Evolutionary conservation across 73 alveolate genomes (phyloP), one percentile per base, ranked within the genome.

Genomic region (Tetrahymena thermophila): DNA sequence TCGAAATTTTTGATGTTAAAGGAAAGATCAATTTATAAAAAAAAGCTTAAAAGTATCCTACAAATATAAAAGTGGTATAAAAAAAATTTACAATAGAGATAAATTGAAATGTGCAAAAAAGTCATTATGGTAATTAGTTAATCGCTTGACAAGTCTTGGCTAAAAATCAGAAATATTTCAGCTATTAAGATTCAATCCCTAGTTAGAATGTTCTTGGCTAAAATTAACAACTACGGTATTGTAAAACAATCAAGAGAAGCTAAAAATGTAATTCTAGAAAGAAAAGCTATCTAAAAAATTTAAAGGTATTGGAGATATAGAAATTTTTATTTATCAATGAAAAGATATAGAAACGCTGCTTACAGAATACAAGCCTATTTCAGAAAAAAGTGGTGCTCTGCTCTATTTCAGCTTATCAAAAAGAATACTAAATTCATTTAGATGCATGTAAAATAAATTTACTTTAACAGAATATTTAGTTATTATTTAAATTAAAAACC

Each of bases 201-300:
- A n/a, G 94, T 97, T 89, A 96, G 98, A 93, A 97, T 97, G 71
- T 94, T 42, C 94, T 58, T 94, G 19, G 96, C 94, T 38, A 96
- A 97, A 94, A 94, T 56, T 21, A 85, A 44, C 16, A 85, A 95
- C 14, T 85, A 89, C 93, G 28, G 84, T 34, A 43, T 94, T 2
- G 96, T 97, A 31, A 85, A 58, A 3, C 35, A 85, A 94, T 97
- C 98, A 9, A n/a, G 57, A 25, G 94, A 96, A 35, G 97, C 97
- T 93, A 97, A 95, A 42, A 94, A 93, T 11, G 85, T 84, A 19
- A 23, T 93, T 28, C 84, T 89, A 35, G 89, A 83, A 35, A 94
- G 93, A 34, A 97, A 93, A 55, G 97, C 98, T 23, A 71, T 71
- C 17, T 34, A 28, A 71, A 71, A 28, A 31, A 71, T 71, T 28